Evolutionary conservation across 805 yeast genomes (phyloP), one percentile per base, ranked within the genome.

Genomic region (Candida hungchunana): DNA sequence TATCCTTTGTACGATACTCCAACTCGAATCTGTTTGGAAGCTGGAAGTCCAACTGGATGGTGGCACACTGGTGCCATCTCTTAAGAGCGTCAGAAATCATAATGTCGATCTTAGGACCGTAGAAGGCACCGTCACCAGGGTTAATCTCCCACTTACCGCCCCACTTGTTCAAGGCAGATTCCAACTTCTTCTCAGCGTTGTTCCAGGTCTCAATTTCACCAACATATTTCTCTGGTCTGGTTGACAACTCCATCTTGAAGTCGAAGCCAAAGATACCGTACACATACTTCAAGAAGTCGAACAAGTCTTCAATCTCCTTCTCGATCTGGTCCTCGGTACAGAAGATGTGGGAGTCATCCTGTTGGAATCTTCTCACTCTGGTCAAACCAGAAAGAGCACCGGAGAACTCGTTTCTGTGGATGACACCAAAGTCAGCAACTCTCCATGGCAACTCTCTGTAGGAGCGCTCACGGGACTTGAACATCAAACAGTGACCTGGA

Each of bases 1-100:
- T 62, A 46, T 73, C 82, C 66, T 76, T 79, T 32, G 84, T 74
- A 67, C 84, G 82, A 71, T 74, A 93, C 63, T 83, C 88, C 51
- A 93, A 75, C 53, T 84, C 95, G 59, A 93, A 93, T 67, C 98
- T 82, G 54, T 75, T 71, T 48, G 98, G 98, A 57, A 93, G 74
- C 73, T 93, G 98, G 95, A 90, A 93, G 67, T 93, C 98, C 59
- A 93, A 77, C 72, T 93, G 98, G 61, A 93, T 85, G 38, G 98
- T 93, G 44, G 98, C 98, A 75, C 97, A 90, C 69, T 93, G 98
- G 69, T 85, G 93, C 95, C 96, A 87, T 80, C 97, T 84, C 59
- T 76, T 78, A 60, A 88, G 73, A 31, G 97, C 96, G 63, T 93
- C 98, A 48, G 89, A 77, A 56, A 93, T 85, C 84, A 81, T 82